Percentiles rank a stretch among this genome's conserved stretches.
These are phyloP conservation scores for Umbelopsis sp. DNA, from an alignment of 192 early-diverging fungal species.

Conservation along the genomic window DNA sequence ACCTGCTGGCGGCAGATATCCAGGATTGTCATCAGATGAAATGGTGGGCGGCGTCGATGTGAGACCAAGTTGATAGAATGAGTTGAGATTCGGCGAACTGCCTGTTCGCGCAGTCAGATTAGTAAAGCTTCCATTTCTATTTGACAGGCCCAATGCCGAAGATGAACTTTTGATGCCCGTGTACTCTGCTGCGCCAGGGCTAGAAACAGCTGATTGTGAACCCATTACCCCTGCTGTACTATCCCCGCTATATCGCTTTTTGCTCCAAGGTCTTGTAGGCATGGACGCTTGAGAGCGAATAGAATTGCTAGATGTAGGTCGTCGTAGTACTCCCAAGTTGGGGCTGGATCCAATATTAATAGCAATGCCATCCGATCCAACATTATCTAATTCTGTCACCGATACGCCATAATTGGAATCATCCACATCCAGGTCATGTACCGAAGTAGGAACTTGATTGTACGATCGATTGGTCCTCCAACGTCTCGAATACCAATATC, in stretches of 20 bases:
- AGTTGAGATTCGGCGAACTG: slow-evolving; percentile 24
- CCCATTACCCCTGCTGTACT: slow-evolving; percentile 6
- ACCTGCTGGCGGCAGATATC: not conserved
- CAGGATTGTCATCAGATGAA: not conserved
- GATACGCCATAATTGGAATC: not conserved
- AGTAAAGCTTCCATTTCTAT: slow-evolving; percentile 24
- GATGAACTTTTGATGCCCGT: slow-evolving; percentile 23
- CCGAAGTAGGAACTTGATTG: not conserved
- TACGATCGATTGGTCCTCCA: slow-evolving; percentile 12
- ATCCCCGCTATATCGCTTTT: slow-evolving; percentile 43
- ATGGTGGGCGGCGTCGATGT: not conserved
- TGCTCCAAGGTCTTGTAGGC: slow-evolving; percentile 30
- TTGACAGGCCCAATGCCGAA: slow-evolving; percentile 24
- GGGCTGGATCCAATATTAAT: slow-evolving; percentile 23
- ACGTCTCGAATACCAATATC: slow-evolving; percentile 27
- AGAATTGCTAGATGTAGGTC: not conserved
- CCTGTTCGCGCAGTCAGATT: slow-evolving; percentile 27
- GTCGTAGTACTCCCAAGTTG: slow-evolving; percentile 13
- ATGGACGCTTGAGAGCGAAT: slow-evolving; percentile 22
- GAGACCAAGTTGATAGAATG: not conserved
- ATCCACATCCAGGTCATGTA: not conserved
- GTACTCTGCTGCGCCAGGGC: slow-evolving; percentile 6
- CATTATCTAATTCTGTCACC: not conserved
- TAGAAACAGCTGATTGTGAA: not conserved
- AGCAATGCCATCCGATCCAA: not conserved